Evolutionary conservation across 2,329 filamentous ascomycete species (phyloP).

Genomic region (Exophiala calicioides): DNA sequence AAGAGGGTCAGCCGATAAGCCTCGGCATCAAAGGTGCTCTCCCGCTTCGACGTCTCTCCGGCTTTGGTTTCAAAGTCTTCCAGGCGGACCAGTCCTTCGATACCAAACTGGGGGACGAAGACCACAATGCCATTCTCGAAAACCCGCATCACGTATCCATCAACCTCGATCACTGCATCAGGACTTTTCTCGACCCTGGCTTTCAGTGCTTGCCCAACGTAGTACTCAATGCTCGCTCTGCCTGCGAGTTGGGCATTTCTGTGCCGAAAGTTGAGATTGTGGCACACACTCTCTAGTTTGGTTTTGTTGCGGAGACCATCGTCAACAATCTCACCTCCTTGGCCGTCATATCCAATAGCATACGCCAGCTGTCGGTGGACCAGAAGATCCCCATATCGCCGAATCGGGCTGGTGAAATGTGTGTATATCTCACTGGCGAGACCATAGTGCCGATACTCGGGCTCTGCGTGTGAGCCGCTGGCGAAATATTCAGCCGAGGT

Average conservation of each 20-base stretch:
- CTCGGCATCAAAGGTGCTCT: constrained; percentile 81
- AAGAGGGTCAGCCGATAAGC: constrained; percentile 71
- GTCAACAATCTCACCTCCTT: constrained; percentile 66
- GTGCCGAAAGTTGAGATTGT: constrained; percentile 97
- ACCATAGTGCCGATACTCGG: constrained; percentile 96
- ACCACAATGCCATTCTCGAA: constrained; percentile 98
- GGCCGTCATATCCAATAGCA: constrained; percentile 79
- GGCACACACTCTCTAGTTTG: constrained; percentile 89
- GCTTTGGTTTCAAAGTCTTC: constrained; percentile 74
- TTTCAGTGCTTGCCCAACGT: constrained; percentile 93
- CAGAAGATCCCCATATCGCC: constrained; percentile 94
- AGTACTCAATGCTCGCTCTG: constrained; percentile 92
- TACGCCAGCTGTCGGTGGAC: constrained; percentile 93
- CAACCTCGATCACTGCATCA: constrained; percentile 65
- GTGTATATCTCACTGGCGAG: constrained; percentile 97
- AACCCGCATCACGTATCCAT: constrained; percentile 94
- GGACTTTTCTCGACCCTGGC: constrained; percentile 56
- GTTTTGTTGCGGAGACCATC: constrained; percentile 76
- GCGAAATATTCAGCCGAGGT: constrained; percentile 99
- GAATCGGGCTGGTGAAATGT: constrained; percentile 96
- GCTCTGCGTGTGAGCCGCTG: constrained; percentile 86
- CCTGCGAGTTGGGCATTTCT: constrained; percentile 96
- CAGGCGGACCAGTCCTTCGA: constrained; percentile 86
- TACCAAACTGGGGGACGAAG: constrained; percentile 91
- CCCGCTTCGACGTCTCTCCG: constrained; percentile 52